Conservation (phyloP, 2,329 filamentous ascomycete genomes). For the Cercospora sp. region DNA sequence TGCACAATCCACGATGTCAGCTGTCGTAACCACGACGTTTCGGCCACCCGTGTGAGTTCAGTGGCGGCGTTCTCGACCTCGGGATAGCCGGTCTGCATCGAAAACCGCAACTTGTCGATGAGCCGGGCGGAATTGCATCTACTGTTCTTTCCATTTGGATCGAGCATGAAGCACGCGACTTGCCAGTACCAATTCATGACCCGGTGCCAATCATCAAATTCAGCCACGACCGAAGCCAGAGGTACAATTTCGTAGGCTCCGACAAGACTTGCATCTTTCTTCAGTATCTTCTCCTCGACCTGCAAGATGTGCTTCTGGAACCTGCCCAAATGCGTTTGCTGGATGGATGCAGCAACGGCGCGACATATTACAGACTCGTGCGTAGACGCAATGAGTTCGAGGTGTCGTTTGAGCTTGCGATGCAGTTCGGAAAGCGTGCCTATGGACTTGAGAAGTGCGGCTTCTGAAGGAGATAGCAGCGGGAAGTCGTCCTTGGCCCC, state of each 20-base stretch:
- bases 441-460: conserved; percentile 74
- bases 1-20: conserved; percentile 89
- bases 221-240: conserved; percentile 76
- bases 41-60: conserved; percentile 73
- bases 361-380: conserved; percentile 84
- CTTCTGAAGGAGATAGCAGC: conserved; percentile 73
- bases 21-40: conserved; percentile 89
- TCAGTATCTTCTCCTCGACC: conserved; percentile 77
- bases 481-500: conserved; percentile 44
- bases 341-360: conserved; percentile 78
- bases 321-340: conserved; percentile 69
- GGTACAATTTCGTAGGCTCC: conserved; percentile 94
- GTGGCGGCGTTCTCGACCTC: conserved; percentile 78
- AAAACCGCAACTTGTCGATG: conserved; percentile 73
- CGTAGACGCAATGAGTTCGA: conserved; percentile 64
- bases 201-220: conserved; percentile 85
- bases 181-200: conserved; percentile 84
- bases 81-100: conserved; percentile 82
- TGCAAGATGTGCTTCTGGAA: conserved; percentile 84
- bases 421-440: conserved; percentile 78
- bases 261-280: conserved; percentile 74
- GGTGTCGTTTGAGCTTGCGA: conserved; percentile 67
- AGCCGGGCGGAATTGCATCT: conserved; percentile 56
- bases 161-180: conserved; percentile 67
- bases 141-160: conserved; percentile 25